Base-by-base conservation (phyloP, 257 asterid genomes). In the Solanum bulbocastanum region DNA sequence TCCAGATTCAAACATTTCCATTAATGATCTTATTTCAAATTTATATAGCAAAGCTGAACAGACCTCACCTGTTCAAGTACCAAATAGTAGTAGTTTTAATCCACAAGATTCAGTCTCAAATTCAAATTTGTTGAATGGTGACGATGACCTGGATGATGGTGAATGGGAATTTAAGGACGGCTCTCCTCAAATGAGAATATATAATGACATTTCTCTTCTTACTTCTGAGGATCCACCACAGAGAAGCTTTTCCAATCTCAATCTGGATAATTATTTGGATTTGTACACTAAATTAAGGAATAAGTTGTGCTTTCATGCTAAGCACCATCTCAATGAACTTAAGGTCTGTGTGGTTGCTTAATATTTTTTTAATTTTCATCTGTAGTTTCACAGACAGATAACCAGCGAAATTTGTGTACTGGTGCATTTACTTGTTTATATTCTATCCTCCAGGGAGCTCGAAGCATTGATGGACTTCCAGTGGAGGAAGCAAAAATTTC, bases 161-260 rank as follows among this genome's bases (percentile, higher is more conserved):
- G 87, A 93, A 18, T 94, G 95, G 96, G 95, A 91, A 90, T 91
- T 91, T 91, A 94, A 89, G 91, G 96, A 91, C 88, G 92, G 94
- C 56, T 86, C 74, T 75, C 89, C 92, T n/a, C 90, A 83, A 88
- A 87, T 83, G 32, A 88, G 76, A 65, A 52, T 83, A 84, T 89
- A 90, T 27, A 83, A 18, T 78, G 89, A 87, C 91, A 83, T 78
- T 75, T 88, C 92, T 73, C 84, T 42, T 87, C 65, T n/a, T 88
- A 93, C 44, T 89, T 92, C 87, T 87, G 83, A 79, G 85, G 92
- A 90, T 87, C 82, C 89, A 62, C 58, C 86, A 73, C 39, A 81
- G 82, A 91, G 88, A 86, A 71, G 87, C 87, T 91, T 93, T 86
- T 87, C 91, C 89, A 91, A 89, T 86, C 85, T 91, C 89, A 91